Base-by-base conservation (phyloP, 148 eudicot species). In the Heliamphora exappendiculata region DNA sequence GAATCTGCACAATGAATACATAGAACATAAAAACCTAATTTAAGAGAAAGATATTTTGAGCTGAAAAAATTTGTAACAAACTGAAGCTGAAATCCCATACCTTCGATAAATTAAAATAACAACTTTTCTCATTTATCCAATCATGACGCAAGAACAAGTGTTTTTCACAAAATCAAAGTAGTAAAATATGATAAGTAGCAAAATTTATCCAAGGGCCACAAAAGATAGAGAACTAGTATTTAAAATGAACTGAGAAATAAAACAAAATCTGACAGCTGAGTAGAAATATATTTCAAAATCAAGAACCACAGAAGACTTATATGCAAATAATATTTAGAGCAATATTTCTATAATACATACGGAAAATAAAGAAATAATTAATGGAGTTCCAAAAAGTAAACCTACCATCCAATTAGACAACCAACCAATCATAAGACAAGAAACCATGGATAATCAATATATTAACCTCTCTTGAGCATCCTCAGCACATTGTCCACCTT, bases 1-100 rank as follows among this genome's bases (percentile, higher is more conserved):
- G 81, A 80, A 92, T 92, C 97, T 92, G 97, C 94, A 92, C 91
- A 90, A 85, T 76, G 78, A 89, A 92, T 86, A 77, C 67, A 79
- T 83, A 82, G 86, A 81, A 58, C 79, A 82, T 81, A 83, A 86
- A 76, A 89, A 89, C 74, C 81, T 69, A 77, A 72, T 86, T 80
- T 60, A 47, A 80, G 82, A 81, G 73, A 55, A 67, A 81, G 64
- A 41, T 55, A 29, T 81, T 71, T 83, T 54, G 42, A 78, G 62
- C 63, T 77, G 42, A 76, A 67, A 73, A 76, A 74, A 77, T 49
- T 37, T 10, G 47, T 16, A 74, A 74, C 9, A 22, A 16, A 65
- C 41, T 58, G 47, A 67, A 82, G 75, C 50, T 37, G 68, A 53
- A 69, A 55, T 44, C 53, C 22, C 82, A 65, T 78, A 74, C 54